Evolutionary conservation across 2,329 filamentous ascomycete species (phyloP).

Genomic region (Botryotinia convoluta): DNA sequence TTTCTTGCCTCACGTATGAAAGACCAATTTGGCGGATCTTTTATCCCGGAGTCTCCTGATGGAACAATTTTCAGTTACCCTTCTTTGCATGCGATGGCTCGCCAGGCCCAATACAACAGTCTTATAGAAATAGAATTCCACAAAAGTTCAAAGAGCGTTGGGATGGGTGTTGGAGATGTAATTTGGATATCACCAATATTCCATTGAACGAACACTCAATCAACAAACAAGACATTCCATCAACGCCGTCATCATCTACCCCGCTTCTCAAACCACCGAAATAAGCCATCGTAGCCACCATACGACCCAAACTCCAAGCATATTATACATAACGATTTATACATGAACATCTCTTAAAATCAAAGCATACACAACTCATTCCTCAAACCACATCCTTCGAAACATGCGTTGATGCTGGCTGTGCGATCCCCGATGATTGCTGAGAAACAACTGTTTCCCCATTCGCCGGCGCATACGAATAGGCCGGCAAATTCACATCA

Average conservation of each 20-base stretch:
- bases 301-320: not conserved
- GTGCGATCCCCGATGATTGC: not conserved
- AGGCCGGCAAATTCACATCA: not conserved
- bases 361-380: not conserved
- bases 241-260: not conserved
- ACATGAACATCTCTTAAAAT: not conserved
- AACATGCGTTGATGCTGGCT: not conserved
- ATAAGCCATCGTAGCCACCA: not conserved
- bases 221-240: not conserved
- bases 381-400: constrained; percentile 1
- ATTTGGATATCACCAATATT: not conserved
- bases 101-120: not conserved
- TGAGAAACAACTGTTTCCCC: not conserved
- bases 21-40: not conserved
- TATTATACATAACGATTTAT: not conserved
- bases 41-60: not conserved
- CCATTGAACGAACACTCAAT: not conserved
- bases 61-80: not conserved
- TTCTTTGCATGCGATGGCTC: not conserved
- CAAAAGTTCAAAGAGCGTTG: not conserved
- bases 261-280: not conserved
- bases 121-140: not conserved
- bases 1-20: constrained; percentile 71
- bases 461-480: not conserved
- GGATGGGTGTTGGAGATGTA: not conserved